Conservation (phyloP, 2,329 filamentous ascomycete genomes). For the Cordyceps cateniannulata region DNA sequence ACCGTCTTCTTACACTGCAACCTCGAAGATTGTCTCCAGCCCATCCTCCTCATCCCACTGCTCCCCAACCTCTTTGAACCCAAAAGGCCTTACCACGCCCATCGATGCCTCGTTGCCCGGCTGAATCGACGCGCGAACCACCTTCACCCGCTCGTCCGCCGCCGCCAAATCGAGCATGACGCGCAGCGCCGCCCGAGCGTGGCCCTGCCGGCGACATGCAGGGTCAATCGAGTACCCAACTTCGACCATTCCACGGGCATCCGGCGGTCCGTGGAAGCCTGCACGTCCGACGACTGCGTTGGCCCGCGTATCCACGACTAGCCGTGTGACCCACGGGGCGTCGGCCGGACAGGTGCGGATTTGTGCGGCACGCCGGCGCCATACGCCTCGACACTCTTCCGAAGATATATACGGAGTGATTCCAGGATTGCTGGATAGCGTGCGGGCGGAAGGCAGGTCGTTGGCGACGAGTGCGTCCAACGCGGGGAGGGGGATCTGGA, state of each 20-base stretch:
- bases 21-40: neutral
- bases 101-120: neutral
- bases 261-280: conserved; percentile 9
- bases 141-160: neutral
- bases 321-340: conserved; percentile 6
- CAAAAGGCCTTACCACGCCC: neutral
- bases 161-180: conserved; percentile 5
- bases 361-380: neutral
- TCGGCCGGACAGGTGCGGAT: neutral
- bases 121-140: conserved; percentile 1
- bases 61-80: neutral
- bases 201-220: neutral
- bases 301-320: conserved; percentile 4
- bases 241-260: conserved; percentile 9
- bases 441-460: neutral
- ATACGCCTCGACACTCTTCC: neutral
- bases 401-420: neutral
- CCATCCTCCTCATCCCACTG: conserved; percentile 8
- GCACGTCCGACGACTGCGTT: conserved; percentile 7
- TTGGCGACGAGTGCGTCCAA: neutral
- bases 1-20: neutral
- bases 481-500: neutral
- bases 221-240: conserved; percentile 10
- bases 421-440: neutral
- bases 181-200: conserved; percentile 6